Evolutionary conservation across 75 land plant genomes (phyloP).

Genomic region (Sequoia sempervirens): DNA sequence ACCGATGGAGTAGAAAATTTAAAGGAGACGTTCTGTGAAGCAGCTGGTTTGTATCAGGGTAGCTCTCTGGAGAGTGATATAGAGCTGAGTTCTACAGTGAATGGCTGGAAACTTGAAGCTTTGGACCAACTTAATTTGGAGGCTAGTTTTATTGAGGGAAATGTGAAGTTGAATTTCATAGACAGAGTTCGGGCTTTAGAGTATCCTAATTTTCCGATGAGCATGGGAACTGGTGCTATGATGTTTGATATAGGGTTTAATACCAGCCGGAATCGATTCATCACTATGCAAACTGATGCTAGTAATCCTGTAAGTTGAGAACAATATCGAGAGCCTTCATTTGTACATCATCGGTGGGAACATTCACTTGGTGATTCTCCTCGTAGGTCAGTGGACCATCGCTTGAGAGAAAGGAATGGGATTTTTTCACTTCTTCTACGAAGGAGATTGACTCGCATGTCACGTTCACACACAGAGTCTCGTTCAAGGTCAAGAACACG

Average conservation of each 20-base stretch:
- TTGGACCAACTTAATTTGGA: too few species aligned
- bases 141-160: too few species aligned
- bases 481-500: slow-evolving; percentile 40
- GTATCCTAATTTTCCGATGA: background rate
- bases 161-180: too few species aligned
- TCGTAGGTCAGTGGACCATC: slow-evolving; percentile 6
- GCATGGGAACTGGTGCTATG: background rate
- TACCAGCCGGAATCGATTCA: background rate
- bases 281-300: slow-evolving; percentile 4
- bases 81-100: too few species aligned
- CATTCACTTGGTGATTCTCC: slow-evolving; percentile 15
- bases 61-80: too few species aligned
- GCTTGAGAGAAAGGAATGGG: slow-evolving; percentile 20
- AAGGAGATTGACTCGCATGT: slow-evolving; percentile 9
- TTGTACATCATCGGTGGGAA: slow-evolving; percentile 20
- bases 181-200: too few species aligned
- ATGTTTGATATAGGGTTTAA: slow-evolving; percentile 6
- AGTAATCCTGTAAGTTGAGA: slow-evolving; percentile 8
- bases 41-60: too few species aligned
- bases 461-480: slow-evolving; percentile 23
- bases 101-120: too few species aligned
- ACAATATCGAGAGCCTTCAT: slow-evolving; percentile 16
- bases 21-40: too few species aligned
- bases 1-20: background rate
- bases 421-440: slow-evolving; percentile 30